Evolutionary conservation across 257 asterid species (phyloP), one percentile per base, ranked within the genome.

Genomic region (Mentha longifolia): DNA sequence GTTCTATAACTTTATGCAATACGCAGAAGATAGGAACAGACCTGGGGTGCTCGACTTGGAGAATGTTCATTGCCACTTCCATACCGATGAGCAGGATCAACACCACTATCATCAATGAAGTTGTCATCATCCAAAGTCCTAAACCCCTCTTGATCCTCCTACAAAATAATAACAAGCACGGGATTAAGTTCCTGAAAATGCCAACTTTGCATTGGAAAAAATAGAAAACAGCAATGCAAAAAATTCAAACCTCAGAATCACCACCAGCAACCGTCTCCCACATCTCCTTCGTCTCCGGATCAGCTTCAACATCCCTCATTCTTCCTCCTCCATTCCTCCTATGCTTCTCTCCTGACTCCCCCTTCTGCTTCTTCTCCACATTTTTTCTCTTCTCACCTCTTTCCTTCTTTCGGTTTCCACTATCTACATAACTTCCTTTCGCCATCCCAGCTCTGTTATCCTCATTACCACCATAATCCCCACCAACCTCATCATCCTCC

Each of bases 211-310:
- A 49, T 25, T 25, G 19, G 55, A 4, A 62, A 55, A 12, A 60
- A 10, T 8, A 20, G 9, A 4, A 12, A 60, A 39, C 28, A 15
- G 54, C 22, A 70, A 28, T 28, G 72, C 71, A 72, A 50, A 20
- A 22, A 20, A 54, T 3, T 15, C 51, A 22, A 79, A 71, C 84
- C 84, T 79, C 84, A 17, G 76, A 79, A 75, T 76, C 84, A 33
- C 68, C 68, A 3, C 96, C 97, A 3, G 96, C 96, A 43, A 91
- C 60, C 6, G 97, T 91, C 25, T 88, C 96, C 98, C 99, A 94
- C 96, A 91, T 89, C 87, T 89, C 99, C 85, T 89, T 86, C 84
- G 77, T 84, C 83, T 93, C 96, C 60, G 82, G 94, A 83, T 95
- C 99, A 3, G 83, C 96, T 56, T 84, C 97, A 16, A 79, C 85